Evolutionary conservation across 208 protist species (phyloP).

Genomic region (Trypanosoma cruzi): DNA sequence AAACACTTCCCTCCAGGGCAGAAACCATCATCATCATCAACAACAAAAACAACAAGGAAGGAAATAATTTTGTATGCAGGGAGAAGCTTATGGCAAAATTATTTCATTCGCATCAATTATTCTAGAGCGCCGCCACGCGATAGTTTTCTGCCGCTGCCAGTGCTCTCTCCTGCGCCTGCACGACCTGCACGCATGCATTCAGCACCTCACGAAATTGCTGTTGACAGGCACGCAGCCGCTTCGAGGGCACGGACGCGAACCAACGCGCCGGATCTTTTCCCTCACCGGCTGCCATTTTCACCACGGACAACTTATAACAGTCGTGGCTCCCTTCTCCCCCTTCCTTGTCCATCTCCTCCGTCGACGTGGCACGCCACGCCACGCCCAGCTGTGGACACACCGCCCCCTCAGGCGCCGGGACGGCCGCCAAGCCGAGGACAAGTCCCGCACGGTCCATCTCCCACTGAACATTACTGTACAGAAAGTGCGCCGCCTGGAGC

Average conservation of each 20-base stretch:
- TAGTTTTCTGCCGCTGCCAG: conserved; percentile 27
- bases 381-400: conserved; percentile 33
- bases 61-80: too few species aligned
- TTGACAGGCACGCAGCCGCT: conserved; percentile 48
- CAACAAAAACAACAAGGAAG: too few species aligned
- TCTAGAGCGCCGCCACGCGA: neutral
- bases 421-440: conserved; percentile 47
- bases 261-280: conserved; percentile 22
- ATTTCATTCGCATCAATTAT: neutral
- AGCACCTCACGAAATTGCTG: conserved; percentile 45
- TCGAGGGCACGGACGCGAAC: conserved; percentile 25
- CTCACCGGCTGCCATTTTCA: neutral
- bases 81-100: too few species aligned
- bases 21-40: too few species aligned
- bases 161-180: conserved; percentile 47
- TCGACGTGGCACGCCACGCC: neutral
- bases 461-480: conserved; percentile 38
- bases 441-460: conserved; percentile 59
- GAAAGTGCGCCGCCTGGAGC: conserved; percentile 59
- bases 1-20: too few species aligned
- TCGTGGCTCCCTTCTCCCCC: neutral
- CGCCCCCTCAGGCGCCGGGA: conserved; percentile 36
- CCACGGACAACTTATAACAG: conserved; percentile 4
- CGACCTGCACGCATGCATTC: conserved; percentile 35
- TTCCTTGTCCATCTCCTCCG: neutral